Percentiles rank a stretch among this genome's conserved stretches.
phyloP scores from a whole-genome alignment of 257 asterid genomes.

The Leptodermis oblonga region DNA sequence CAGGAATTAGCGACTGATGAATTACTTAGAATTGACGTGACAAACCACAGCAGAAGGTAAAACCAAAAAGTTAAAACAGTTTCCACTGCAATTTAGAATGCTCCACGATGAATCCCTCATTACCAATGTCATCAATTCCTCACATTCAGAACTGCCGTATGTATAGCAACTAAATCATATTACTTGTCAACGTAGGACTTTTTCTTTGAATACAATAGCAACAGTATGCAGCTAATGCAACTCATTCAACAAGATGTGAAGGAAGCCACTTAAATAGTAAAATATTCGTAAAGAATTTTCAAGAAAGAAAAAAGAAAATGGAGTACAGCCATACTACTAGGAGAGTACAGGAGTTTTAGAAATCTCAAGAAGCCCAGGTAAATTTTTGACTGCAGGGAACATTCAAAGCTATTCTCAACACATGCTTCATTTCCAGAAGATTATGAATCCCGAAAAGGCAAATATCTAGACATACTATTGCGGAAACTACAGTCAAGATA shows the following conservation, averaged over 20 bases:
- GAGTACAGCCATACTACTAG: background rate
- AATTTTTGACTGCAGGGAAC: background rate
- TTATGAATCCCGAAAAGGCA: background rate
- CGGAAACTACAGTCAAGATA: background rate
- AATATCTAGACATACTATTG: background rate
- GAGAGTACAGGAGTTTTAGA: background rate
- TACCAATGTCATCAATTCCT: background rate
- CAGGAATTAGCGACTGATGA: background rate
- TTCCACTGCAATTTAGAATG: background rate
- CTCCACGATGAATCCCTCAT: background rate
- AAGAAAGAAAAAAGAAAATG: background rate
- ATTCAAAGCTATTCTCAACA: background rate
- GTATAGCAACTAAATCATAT: background rate
- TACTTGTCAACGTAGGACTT: background rate
- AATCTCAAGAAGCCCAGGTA: background rate
- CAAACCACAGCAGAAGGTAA: background rate
- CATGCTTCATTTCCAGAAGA: background rate
- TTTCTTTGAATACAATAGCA: background rate
- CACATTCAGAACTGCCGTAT: background rate
- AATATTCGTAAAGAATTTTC: background rate
- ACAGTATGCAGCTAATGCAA: background rate
- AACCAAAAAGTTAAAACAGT: background rate
- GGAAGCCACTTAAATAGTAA: background rate
- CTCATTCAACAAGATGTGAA: background rate
- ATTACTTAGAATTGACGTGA: background rate